phyloP scores from a whole-genome alignment of 495 filamentous ascomycete genomes.

The Aspergillus saccharolyticus region DNA sequence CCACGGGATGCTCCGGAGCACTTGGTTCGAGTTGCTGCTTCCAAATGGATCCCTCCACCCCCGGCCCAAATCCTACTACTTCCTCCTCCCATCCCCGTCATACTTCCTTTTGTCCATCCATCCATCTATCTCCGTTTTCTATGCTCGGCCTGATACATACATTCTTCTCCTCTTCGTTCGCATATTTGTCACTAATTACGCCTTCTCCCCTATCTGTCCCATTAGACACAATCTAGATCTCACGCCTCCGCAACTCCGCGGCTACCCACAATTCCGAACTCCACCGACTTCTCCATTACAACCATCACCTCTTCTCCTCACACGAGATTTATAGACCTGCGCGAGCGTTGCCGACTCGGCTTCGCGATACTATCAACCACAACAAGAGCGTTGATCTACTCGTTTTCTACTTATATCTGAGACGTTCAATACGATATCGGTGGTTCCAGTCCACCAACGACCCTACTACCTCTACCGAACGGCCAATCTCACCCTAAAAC shows the following conservation, averaged over 20 bases:
- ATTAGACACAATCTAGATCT: not conserved
- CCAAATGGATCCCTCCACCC: not conserved
- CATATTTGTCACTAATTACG: not conserved
- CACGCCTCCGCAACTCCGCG: not conserved
- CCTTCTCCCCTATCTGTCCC: not conserved
- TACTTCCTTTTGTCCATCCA: not conserved
- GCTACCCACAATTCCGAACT: not conserved
- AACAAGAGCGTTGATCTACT: too few relatives aligned
- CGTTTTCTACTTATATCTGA: too few relatives aligned
- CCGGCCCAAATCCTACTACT: too few relatives aligned
- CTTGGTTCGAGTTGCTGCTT: not conserved
- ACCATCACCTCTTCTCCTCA: constrained; percentile 1
- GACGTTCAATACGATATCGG: too few relatives aligned
- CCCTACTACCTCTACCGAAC: not conserved
- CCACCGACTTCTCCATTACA: not conserved
- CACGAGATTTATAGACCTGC: not conserved
- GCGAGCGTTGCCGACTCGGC: not conserved
- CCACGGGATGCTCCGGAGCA: constrained; percentile 23
- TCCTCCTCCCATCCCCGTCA: constrained; percentile 1
- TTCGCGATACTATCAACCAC: too few relatives aligned
- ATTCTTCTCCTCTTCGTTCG: not conserved
- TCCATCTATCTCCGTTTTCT: not conserved
- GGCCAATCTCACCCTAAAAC: not conserved
- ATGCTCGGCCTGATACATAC: not conserved
- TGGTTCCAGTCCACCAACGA: not conserved